phyloP scores from a whole-genome alignment of 2,329 filamentous ascomycete genomes.

The Botrytis tulipae region DNA sequence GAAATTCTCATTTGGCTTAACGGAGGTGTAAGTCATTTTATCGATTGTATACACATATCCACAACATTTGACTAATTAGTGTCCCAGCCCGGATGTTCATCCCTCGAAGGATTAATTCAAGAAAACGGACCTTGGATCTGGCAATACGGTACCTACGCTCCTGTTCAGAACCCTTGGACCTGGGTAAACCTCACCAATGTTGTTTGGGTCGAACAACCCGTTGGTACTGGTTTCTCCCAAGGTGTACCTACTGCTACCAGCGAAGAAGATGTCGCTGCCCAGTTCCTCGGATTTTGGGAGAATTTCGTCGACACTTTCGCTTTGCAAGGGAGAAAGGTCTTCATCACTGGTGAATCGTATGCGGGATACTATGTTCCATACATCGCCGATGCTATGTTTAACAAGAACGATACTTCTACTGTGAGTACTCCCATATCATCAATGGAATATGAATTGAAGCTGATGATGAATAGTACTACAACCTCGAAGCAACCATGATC shows the following conservation, averaged over 20 bases:
- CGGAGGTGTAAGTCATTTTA: slow-evolving; percentile 41
- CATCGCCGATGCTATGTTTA: slow-evolving; percentile 70
- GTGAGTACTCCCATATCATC: slow-evolving; percentile 21
- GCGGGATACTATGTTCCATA: slow-evolving; percentile 69
- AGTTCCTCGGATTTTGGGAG: slow-evolving; percentile 77
- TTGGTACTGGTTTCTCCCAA: slow-evolving; percentile 36
- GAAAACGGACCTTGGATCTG: slow-evolving; percentile 75
- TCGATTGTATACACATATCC: neutral
- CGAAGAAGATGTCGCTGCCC: slow-evolving; percentile 65
- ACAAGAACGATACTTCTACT: slow-evolving; percentile 48
- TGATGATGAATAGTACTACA: slow-evolving; percentile 55
- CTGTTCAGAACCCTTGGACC: slow-evolving; percentile 34
- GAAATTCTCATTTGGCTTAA: slow-evolving; percentile 60
- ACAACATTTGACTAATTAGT: neutral
- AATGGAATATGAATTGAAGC: neutral
- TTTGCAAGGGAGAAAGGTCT: slow-evolving; percentile 67
- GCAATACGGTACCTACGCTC: slow-evolving; percentile 65
- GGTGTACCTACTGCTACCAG: slow-evolving; percentile 57
- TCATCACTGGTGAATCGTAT: slow-evolving; percentile 72
- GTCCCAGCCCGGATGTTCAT: slow-evolving; percentile 48
- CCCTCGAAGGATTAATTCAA: slow-evolving; percentile 67
- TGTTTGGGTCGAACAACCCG: slow-evolving; percentile 38
- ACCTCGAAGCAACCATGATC: slow-evolving; percentile 67
- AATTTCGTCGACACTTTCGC: slow-evolving; percentile 72
- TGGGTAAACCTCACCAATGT: slow-evolving; percentile 38